Conservation (phyloP, 2,329 filamentous ascomycete species). For the Ophiostoma triangulosporum region DNA sequence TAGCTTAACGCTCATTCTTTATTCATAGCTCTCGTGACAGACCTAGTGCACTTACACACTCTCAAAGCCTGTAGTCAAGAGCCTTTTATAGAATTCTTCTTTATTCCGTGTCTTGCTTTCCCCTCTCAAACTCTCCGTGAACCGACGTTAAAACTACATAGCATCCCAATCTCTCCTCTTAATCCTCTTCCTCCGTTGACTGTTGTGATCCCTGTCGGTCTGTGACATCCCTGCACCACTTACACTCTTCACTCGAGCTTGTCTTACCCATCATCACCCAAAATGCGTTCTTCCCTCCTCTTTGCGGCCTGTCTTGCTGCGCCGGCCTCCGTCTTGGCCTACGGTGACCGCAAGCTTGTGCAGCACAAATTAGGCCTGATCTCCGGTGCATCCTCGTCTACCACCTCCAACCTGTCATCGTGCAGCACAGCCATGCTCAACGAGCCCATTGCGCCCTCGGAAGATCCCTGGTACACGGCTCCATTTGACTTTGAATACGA, state of each 20-base stretch:
- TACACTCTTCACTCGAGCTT: neutral
- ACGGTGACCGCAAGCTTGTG: neutral
- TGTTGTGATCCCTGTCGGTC: neutral
- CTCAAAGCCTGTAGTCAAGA: too few species aligned
- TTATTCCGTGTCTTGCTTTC: neutral
- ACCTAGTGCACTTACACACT: too few species aligned
- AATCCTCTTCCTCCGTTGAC: neutral
- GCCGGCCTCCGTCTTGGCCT: neutral
- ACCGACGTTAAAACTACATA: too few species aligned
- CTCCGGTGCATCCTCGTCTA: neutral
- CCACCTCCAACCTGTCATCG: neutral
- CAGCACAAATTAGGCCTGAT: neutral
- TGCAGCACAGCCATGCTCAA: neutral
- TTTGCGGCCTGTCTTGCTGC: neutral
- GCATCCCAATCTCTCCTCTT: neutral
- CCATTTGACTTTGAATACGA: slow-evolving; percentile 18
- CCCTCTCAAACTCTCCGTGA: too few species aligned
- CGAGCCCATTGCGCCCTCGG: slow-evolving; percentile 18
- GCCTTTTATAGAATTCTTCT: too few species aligned
- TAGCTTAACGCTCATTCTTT: too few species aligned
- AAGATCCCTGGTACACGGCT: slow-evolving; percentile 23
- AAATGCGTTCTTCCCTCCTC: slow-evolving; percentile 1
- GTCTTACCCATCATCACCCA: neutral
- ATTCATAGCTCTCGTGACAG: too few species aligned
- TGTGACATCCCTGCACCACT: neutral